Evolutionary conservation across 169 alveolate species (phyloP), one percentile per base, ranked within the genome.

Genomic region (Cryptosporidium xiaoi): DNA sequence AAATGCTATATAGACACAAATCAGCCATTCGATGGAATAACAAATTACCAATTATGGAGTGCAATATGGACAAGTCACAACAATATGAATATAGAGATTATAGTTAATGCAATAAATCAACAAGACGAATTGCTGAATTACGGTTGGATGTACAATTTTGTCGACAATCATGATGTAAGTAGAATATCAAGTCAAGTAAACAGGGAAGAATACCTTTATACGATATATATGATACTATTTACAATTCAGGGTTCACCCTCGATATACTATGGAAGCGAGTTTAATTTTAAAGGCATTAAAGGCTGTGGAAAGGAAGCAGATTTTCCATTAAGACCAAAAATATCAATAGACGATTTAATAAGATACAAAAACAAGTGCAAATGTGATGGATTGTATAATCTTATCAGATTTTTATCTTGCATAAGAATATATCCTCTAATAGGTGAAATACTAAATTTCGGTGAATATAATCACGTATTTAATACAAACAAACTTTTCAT

Each of bases 91-190:
- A 24, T 77, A n/a, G 56, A 60, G 13, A 34, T 44, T 20, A 36
- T 77, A 13, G 71, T n/a, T 20, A 13, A 77, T 36, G 33, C 64
- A 24, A 44, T 77, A 15, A 40, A 34, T 8, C 29, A 31, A 56
- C 65, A 77, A 40, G 20, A 24, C n/a, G 71, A 77, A 40, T 34
- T 77, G 15, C 27, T 77, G 6, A 50, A 24, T 7, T 20, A 56
- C 16, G 87, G 87, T 16, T 77, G 87, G 87, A 40, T 77, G 64
- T 77, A 77, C 36, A 77, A 77, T 62, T 77, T 77, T 40, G 60
- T 77, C 8, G 87, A 77, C 34, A 77, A 77, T 60, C 87, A 77
- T 20, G 87, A 77, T 44, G 87, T 77, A 20, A 77, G 77, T 2
- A 77, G 87, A 77, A 77, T 77, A n/a, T 58, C 87, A 36, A 60